Evolutionary conservation across 2,329 filamentous ascomycete species (phyloP).

Genomic region (Beauveria pseudobassiana): DNA sequence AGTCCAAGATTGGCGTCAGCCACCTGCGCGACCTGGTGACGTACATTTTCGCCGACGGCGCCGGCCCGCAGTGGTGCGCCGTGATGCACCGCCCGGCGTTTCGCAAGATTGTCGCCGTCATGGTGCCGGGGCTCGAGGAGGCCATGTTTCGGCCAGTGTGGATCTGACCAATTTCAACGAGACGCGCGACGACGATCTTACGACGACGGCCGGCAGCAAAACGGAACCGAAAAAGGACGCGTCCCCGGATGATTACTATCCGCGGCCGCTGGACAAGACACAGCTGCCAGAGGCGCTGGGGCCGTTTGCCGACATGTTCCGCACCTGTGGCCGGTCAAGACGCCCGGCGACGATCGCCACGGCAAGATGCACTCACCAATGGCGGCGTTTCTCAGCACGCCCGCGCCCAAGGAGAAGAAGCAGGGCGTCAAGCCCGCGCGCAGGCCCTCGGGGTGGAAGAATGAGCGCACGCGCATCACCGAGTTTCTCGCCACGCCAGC

Average conservation of each 20-base stretch:
- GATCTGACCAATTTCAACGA: constrained; percentile 42
- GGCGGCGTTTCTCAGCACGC: constrained; percentile 71
- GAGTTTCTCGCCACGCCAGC: constrained; percentile 65
- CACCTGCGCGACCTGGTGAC: constrained; percentile 57
- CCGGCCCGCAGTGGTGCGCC: constrained; percentile 57
- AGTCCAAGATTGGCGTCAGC: constrained; percentile 54
- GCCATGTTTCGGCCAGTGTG: constrained; percentile 69
- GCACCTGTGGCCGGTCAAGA: constrained; percentile 82
- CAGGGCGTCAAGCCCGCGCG: constrained; percentile 50
- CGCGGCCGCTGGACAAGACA: constrained; percentile 42
- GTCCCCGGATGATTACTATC: constrained; percentile 54
- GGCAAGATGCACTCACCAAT: constrained; percentile 81
- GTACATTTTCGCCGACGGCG: constrained; percentile 60
- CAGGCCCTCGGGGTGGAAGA: constrained; percentile 60
- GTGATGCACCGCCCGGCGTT: constrained; percentile 56
- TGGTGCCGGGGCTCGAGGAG: constrained; percentile 86
- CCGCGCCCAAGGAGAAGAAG: constrained; percentile 61
- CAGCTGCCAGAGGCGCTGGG: constrained; percentile 47
- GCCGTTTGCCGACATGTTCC: constrained; percentile 70
- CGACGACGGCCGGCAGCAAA: constrained; percentile 16
- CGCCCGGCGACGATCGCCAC: constrained; percentile 77
- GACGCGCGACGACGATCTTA: constrained; percentile 20
- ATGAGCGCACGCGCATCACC: constrained; percentile 74
- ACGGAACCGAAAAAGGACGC: constrained; percentile 19
- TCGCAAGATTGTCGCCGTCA: constrained; percentile 76